Evolutionary conservation across 208 protist species (phyloP).

Genomic region (Acanthamoeba castellanii): DNA sequence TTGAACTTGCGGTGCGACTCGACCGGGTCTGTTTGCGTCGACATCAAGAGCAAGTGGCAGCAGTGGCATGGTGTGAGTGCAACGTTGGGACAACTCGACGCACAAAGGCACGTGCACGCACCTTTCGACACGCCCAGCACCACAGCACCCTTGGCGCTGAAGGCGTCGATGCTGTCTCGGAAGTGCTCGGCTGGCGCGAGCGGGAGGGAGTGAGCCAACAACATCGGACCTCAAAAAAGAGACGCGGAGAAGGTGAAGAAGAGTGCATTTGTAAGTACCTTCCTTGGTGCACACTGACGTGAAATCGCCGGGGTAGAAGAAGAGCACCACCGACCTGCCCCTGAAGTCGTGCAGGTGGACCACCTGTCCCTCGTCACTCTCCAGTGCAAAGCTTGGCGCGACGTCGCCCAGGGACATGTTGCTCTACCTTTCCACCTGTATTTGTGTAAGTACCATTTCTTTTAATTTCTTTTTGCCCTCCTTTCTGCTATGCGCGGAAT

Average conservation of each 20-base stretch:
- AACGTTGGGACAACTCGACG: background rate
- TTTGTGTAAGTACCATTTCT: background rate
- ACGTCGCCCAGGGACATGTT: background rate
- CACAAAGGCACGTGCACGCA: background rate
- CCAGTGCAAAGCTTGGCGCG: constrained; percentile 2
- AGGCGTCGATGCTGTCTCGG: constrained; percentile 8
- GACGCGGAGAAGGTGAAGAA: background rate
- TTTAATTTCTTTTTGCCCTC: background rate
- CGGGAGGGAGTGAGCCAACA: background rate
- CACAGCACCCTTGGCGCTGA: constrained; percentile 22
- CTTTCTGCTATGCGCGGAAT: constrained; percentile 1
- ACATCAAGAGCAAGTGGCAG: background rate
- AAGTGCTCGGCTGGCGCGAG: background rate
- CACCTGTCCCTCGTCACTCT: background rate
- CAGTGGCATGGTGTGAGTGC: background rate
- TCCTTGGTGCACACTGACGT: constrained; percentile 60
- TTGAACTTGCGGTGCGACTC: constrained; percentile 56
- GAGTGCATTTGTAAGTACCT: background rate
- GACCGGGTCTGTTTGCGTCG: background rate
- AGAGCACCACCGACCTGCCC: constrained; percentile 31
- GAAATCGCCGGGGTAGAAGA: constrained; percentile 56
- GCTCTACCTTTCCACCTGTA: background rate
- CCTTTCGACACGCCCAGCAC: constrained; percentile 26
- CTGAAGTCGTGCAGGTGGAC: background rate
- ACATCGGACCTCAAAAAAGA: background rate